A percentile compares a stretch with the other conserved stretches of the same genome.
phyloP scores from a whole-genome alignment of 768 basidiomycete genomes.

The Stropharia rugosoannulata region DNA sequence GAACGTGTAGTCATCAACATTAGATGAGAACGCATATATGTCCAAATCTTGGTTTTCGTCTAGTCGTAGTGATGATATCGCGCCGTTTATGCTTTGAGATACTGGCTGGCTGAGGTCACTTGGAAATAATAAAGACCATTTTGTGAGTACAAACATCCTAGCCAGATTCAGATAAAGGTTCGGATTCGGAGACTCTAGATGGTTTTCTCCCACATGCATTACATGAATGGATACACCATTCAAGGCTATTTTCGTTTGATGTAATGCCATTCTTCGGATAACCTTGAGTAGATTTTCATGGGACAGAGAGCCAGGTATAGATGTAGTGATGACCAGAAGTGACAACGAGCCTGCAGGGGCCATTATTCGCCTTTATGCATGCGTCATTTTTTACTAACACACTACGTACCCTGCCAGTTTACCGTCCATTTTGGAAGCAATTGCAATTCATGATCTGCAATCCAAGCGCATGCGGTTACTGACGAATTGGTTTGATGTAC shows the following conservation, averaged over 20 bases:
- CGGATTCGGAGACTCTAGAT: conserved; percentile 45
- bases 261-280: conserved; percentile 21
- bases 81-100: conserved; percentile 15
- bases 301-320: conserved; percentile 18
- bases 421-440: conserved; percentile 7
- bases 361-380: neutral
- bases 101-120: conserved; percentile 30
- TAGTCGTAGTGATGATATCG: neutral
- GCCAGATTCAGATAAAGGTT: conserved; percentile 65
- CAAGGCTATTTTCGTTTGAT: conserved; percentile 14
- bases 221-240: conserved; percentile 44
- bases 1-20: conserved; percentile 36
- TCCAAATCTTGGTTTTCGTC: conserved; percentile 8
- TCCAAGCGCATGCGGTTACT: conserved; percentile 20
- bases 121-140: conserved; percentile 51
- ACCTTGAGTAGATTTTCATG: conserved; percentile 25
- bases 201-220: conserved; percentile 37
- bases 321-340: conserved; percentile 40
- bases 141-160: conserved; percentile 53
- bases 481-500: conserved; percentile 1
- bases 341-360: conserved; percentile 43
- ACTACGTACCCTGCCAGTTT: conserved; percentile 16
- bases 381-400: neutral
- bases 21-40: conserved; percentile 17
- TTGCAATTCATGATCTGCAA: conserved; percentile 12